Evolutionary conservation across 2,329 filamentous ascomycete species (phyloP).

Genomic region (Fusarium tupiense): DNA sequence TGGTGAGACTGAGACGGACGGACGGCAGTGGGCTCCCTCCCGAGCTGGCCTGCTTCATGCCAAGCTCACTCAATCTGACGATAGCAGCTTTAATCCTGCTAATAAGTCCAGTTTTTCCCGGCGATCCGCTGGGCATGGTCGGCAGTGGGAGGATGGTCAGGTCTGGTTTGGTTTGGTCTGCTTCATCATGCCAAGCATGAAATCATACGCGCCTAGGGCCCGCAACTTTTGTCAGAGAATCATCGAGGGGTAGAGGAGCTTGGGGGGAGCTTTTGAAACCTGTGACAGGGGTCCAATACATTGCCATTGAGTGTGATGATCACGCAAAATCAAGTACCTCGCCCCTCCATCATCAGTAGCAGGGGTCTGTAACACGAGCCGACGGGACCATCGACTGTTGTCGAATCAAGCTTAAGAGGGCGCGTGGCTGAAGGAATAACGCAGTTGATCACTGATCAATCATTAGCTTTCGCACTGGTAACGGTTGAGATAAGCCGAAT

Average conservation of each 20-base stretch:
- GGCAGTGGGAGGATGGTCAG: conserved; percentile 11
- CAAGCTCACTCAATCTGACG: conserved; percentile 15
- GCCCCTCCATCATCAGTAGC: conserved; percentile 28
- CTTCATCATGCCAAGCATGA: conserved; percentile 39
- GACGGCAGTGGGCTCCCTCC: conserved; percentile 19
- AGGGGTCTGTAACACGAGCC: conserved; percentile 40
- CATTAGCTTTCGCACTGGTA: neutral
- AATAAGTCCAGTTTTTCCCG: conserved; percentile 16
- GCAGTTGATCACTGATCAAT: conserved; percentile 2
- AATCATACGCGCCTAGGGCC: conserved; percentile 38
- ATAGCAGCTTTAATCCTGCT: conserved; percentile 10
- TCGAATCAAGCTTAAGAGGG: conserved; percentile 34
- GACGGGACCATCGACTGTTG: conserved; percentile 16
- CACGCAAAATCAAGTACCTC: conserved; percentile 31
- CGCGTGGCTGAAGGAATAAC: conserved; percentile 13
- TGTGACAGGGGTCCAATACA: conserved; percentile 33
- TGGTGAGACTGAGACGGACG: neutral
- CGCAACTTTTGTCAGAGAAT: conserved; percentile 27
- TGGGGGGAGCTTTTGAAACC: conserved; percentile 27
- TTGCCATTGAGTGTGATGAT: neutral
- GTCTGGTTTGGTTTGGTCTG: neutral
- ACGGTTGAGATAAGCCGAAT: neutral
- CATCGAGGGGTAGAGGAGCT: conserved; percentile 36
- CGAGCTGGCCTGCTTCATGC: conserved; percentile 1
- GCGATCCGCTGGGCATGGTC: conserved; percentile 12